Percentiles rank a stretch among this genome's conserved stretches.
These are phyloP conservation scores for Fonsecaea pedrosoi DNA, from an alignment of 2,329 filamentous ascomycete species.

Conservation along the genomic window DNA sequence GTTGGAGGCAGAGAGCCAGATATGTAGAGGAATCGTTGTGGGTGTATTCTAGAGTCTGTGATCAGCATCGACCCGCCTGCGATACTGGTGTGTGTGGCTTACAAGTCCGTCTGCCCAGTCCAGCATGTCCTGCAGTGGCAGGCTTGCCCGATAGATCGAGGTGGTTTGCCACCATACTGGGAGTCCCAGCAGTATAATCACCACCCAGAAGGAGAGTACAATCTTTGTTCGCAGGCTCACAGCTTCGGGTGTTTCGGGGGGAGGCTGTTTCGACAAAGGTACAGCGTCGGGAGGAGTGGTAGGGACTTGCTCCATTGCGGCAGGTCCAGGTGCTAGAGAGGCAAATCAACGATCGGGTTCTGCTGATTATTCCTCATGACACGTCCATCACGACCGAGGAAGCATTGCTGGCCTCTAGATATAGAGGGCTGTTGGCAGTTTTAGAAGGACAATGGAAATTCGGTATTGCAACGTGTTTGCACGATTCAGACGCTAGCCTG, in stretches of 20 bases:
- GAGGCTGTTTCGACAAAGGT: slow-evolving; percentile 57
- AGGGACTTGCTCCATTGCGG: slow-evolving; percentile 17
- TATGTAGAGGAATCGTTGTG: slow-evolving; percentile 84
- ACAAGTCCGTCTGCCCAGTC: slow-evolving; percentile 92
- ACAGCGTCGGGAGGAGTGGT: slow-evolving; percentile 13
- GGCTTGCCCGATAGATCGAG: slow-evolving; percentile 81
- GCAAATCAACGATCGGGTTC: not conserved
- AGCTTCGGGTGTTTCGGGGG: slow-evolving; percentile 76
- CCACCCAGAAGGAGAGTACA: slow-evolving; percentile 86
- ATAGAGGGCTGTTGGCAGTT: not conserved
- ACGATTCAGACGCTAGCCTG: slow-evolving; percentile 4
- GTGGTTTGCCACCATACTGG: slow-evolving; percentile 98
- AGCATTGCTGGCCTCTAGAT: not conserved
- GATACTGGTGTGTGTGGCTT: slow-evolving; percentile 29
- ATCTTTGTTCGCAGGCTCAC: slow-evolving; percentile 74
- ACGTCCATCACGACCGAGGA: slow-evolving; percentile 1
- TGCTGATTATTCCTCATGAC: not conserved
- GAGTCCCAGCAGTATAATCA: slow-evolving; percentile 81
- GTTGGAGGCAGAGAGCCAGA: slow-evolving; percentile 74
- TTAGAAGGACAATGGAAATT: slow-evolving; percentile 8
- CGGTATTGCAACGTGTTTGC: slow-evolving; percentile 1
- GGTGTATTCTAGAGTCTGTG: slow-evolving; percentile 71
- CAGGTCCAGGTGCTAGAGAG: not conserved
- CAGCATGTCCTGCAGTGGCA: slow-evolving; percentile 86
- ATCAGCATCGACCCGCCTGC: slow-evolving; percentile 15